These are phyloP conservation scores for Rosellinia necatrix DNA, from an alignment of 2,329 filamentous ascomycete genomes.

Conservation along the genomic window DNA sequence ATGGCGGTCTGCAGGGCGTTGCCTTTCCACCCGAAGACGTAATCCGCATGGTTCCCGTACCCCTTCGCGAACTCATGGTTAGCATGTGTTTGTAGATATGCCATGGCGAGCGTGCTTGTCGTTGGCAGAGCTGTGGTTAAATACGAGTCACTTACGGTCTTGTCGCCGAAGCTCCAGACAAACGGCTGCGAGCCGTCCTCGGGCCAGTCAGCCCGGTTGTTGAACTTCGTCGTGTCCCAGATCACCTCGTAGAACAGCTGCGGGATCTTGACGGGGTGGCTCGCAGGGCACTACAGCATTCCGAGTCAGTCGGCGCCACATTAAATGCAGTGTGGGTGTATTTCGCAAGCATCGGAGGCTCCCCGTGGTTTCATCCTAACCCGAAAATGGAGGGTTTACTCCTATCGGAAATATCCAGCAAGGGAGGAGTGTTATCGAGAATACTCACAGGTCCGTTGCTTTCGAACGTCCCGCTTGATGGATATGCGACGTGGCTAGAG, in stretches of 20 bases:
- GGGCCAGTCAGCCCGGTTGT: slow-evolving; percentile 35
- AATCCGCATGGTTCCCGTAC: slow-evolving; percentile 28
- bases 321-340: not conserved
- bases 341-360: no score
- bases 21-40: slow-evolving; percentile 29
- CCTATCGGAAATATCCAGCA: no score
- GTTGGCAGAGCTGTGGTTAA: no score
- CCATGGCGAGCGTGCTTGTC: no score
- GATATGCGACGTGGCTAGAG: slow-evolving; percentile 56
- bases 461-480: slow-evolving; percentile 42
- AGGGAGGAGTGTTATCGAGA: no score
- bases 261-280: slow-evolving; percentile 58
- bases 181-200: slow-evolving; percentile 37
- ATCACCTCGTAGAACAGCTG: slow-evolving; percentile 66
- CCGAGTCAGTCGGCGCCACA: not conserved
- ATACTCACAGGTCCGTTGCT: slow-evolving; percentile 44
- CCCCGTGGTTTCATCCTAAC: no score
- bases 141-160: not conserved
- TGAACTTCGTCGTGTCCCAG: slow-evolving; percentile 47
- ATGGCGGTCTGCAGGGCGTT: slow-evolving; percentile 26
- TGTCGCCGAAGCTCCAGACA: slow-evolving; percentile 31
- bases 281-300: slow-evolving; percentile 46
- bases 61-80: no score
- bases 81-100: no score
- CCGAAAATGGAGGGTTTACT: no score